phyloP scores from a whole-genome alignment of 2,329 filamentous ascomycete genomes.

The Pezicula rhizophila region DNA sequence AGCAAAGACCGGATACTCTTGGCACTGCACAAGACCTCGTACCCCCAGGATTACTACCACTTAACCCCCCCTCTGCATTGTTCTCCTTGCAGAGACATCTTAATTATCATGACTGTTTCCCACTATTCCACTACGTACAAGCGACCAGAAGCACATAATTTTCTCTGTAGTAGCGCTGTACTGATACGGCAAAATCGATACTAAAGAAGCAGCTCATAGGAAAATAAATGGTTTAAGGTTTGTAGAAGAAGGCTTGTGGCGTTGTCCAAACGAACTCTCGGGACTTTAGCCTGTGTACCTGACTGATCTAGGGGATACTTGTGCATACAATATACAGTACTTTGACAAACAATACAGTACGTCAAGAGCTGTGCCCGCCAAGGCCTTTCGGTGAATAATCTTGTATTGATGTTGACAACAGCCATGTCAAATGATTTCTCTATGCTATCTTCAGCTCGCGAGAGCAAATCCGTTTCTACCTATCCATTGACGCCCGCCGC shows the following conservation, averaged over 20 bases:
- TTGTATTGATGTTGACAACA: background rate
- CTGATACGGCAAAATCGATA: too few relatives aligned
- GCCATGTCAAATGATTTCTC: background rate
- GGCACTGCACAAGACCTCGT: too few relatives aligned
- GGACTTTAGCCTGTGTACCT: background rate
- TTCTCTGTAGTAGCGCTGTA: too few relatives aligned
- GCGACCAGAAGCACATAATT: too few relatives aligned
- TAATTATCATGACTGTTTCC: too few relatives aligned
- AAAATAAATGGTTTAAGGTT: too few relatives aligned
- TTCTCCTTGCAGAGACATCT: background rate
- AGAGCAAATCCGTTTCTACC: background rate
- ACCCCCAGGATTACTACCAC: too few relatives aligned
- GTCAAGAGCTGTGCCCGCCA: background rate
- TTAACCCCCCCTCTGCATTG: background rate
- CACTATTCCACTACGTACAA: too few relatives aligned
- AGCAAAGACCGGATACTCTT: too few relatives aligned
- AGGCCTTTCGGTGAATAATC: background rate
- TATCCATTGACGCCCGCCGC: background rate
- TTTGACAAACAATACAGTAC: too few relatives aligned
- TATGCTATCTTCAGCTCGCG: background rate
- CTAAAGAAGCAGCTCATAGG: too few relatives aligned
- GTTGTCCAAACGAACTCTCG: background rate
- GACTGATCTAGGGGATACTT: background rate
- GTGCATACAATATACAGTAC: too few relatives aligned
- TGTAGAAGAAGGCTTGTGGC: background rate